These are phyloP conservation scores for Rhizopus stolonifer DNA, from an alignment of 371 early-diverging fungal genomes.

Conservation along the genomic window DNA sequence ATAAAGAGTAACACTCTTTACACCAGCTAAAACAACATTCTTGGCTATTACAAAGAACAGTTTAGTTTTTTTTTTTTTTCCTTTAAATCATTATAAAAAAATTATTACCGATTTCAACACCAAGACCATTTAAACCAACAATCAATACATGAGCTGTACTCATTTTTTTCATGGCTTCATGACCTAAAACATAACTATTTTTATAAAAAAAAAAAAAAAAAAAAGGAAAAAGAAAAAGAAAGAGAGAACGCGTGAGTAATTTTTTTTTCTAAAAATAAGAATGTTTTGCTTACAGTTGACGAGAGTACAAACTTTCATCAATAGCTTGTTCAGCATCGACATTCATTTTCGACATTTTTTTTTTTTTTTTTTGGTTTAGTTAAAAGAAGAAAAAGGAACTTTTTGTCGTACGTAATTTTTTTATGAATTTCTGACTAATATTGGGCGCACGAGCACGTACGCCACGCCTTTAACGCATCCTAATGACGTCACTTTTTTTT, in stretches of 20 bases:
- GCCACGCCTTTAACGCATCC: no score
- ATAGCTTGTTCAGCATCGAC: conserved; percentile 59
- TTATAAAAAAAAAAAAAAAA: background rate
- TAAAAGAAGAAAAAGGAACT: background rate
- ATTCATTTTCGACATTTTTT: conserved; percentile 24
- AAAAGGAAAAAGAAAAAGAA: background rate
- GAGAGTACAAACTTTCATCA: conserved; percentile 96
- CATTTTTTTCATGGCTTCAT: conserved; percentile 99
- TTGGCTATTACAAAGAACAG: conserved; percentile 74
- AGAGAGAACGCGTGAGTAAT: conserved; percentile 3
- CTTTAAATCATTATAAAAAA: no score
- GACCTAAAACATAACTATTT: conserved; percentile 96
- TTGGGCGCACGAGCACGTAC: no score
- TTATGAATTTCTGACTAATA: no score
- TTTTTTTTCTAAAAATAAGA: no score
- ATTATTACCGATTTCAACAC: conserved; percentile 92
- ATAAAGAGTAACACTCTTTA: conserved; percentile 95
- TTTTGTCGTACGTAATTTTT: no score
- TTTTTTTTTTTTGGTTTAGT: background rate
- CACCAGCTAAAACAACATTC: conserved; percentile 98
- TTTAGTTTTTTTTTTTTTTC: conserved; percentile 5
- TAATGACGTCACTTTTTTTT: no score
- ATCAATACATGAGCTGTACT: conserved; percentile 94
- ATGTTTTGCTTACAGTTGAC: conserved; percentile 85
- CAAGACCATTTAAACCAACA: conserved; percentile 96